Conservation (phyloP, 2,329 filamentous ascomycete genomes). For the Colletotrichum musae region DNA sequence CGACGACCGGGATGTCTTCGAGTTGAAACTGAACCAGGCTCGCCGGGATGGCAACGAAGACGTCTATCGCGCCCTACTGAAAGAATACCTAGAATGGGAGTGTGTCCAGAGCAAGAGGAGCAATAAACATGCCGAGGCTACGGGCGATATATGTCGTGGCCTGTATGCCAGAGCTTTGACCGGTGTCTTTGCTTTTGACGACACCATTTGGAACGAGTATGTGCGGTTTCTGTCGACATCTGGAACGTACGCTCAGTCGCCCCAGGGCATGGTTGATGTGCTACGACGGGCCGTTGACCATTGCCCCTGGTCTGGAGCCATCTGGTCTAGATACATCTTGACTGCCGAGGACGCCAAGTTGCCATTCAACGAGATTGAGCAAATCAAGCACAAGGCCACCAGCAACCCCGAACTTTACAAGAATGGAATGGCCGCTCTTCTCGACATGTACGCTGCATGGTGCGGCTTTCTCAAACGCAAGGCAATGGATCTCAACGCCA, state of each 20-base stretch:
- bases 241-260: slow-evolving; percentile 53
- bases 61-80: slow-evolving; percentile 66
- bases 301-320: slow-evolving; percentile 90
- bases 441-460: slow-evolving; percentile 95
- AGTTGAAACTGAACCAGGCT: slow-evolving; percentile 75
- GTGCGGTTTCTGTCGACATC: slow-evolving; percentile 78
- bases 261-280: slow-evolving; percentile 74
- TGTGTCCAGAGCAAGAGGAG: slow-evolving; percentile 72
- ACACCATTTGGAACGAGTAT: slow-evolving; percentile 87
- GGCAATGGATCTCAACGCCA: slow-evolving; percentile 80
- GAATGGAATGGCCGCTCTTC: slow-evolving; percentile 87
- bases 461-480: slow-evolving; percentile 92
- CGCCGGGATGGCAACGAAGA: slow-evolving; percentile 68
- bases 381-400: slow-evolving; percentile 93
- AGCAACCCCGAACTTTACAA: slow-evolving; percentile 87
- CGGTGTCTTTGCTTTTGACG: slow-evolving; percentile 78
- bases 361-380: slow-evolving; percentile 85
- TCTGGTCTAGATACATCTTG: slow-evolving; percentile 93
- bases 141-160: slow-evolving; percentile 69
- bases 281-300: slow-evolving; percentile 88
- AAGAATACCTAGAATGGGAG: slow-evolving; percentile 90
- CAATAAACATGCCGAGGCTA: slow-evolving; percentile 59
- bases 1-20: slow-evolving; percentile 75
- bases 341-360: slow-evolving; percentile 84
- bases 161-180: slow-evolving; percentile 85